A percentile compares a stretch with the other conserved stretches of the same genome.
phyloP scores from a whole-genome alignment of 345 rosid genomes.

The Gossypium rotundifolium region DNA sequence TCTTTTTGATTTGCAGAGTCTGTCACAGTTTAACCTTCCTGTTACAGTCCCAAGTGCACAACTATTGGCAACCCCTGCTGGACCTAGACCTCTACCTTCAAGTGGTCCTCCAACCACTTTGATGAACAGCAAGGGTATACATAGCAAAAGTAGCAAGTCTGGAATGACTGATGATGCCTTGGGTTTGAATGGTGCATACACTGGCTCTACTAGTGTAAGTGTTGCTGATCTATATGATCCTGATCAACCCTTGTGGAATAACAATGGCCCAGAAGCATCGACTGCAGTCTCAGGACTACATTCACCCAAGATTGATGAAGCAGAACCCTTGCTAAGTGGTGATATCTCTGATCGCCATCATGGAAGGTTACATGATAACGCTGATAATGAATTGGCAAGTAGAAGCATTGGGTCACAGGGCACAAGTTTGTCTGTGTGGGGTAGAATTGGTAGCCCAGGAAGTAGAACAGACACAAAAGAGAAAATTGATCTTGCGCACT shows the following conservation, averaged over 20 bases:
- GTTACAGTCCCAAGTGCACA: slow-evolving; percentile 80
- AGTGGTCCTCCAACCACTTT: slow-evolving; percentile 44
- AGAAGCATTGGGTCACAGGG: slow-evolving; percentile 35
- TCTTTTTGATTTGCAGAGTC: slow-evolving; percentile 65
- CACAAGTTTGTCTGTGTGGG: slow-evolving; percentile 61
- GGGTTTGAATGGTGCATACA: slow-evolving; percentile 50
- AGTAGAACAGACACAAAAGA: slow-evolving; percentile 47
- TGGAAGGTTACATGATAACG: slow-evolving; percentile 21
- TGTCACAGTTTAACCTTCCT: slow-evolving; percentile 95
- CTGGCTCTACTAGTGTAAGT: slow-evolving; percentile 36
- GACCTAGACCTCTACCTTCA: slow-evolving; percentile 42
- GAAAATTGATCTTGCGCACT: slow-evolving; percentile 39
- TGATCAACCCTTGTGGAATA: slow-evolving; percentile 96
- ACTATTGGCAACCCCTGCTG: slow-evolving; percentile 51
- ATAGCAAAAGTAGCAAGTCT: slow-evolving; percentile 38
- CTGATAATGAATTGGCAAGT: slow-evolving; percentile 37
- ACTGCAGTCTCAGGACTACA: slow-evolving; percentile 38
- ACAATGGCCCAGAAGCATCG: slow-evolving; percentile 60
- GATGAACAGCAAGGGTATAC: slow-evolving; percentile 40
- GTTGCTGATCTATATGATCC: slow-evolving; percentile 94
- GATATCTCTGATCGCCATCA: slow-evolving; percentile 42
- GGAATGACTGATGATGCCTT: slow-evolving; percentile 52
- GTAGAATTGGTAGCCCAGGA: slow-evolving; percentile 49
- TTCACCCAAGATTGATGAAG: slow-evolving; percentile 52
- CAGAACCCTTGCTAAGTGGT: slow-evolving; percentile 38